Conservation (phyloP, 2,329 filamentous ascomycete genomes). For the Coniella lustricola region DNA sequence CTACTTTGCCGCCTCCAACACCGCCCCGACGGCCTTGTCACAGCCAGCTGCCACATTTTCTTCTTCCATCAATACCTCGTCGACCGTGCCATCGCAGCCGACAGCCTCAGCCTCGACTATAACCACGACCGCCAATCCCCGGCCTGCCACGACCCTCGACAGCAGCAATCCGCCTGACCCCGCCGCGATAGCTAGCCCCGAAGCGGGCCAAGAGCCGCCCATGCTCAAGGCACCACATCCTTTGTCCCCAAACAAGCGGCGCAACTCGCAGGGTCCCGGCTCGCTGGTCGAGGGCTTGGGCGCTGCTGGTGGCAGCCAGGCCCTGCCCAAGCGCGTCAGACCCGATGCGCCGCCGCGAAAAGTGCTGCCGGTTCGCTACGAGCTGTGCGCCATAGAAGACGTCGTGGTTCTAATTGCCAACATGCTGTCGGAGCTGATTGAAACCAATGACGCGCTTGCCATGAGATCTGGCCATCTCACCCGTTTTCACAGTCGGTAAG, state of each 20-base stretch:
- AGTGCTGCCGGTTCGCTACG: conserved; percentile 66
- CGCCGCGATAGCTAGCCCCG: conserved; percentile 8
- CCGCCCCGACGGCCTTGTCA: not conserved
- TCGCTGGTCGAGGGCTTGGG: conserved; percentile 13
- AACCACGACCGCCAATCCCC: not conserved
- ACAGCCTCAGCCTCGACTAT: not conserved
- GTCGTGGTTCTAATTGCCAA: conserved; percentile 86
- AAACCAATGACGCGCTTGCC: conserved; percentile 83
- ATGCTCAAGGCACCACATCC: conserved; percentile 21
- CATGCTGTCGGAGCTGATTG: conserved; percentile 92
- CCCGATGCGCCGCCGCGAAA: conserved; percentile 46
- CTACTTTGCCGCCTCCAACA: conserved; percentile 22
- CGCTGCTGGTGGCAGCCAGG: conserved; percentile 15
- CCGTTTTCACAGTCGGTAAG: conserved; percentile 85
- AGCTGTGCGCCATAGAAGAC: conserved; percentile 74
- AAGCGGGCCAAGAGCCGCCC: conserved; percentile 19
- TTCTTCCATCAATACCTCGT: not conserved
- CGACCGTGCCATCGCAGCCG: conserved; percentile 12
- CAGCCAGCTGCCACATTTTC: conserved; percentile 2
- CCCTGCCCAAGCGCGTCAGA: conserved; percentile 45
- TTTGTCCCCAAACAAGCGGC: conserved; percentile 34
- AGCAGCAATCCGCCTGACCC: conserved; percentile 10
- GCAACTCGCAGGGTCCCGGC: conserved; percentile 35
- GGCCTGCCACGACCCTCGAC: not conserved
- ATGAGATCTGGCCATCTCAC: conserved; percentile 81